Conservation (phyloP, 2,329 filamentous ascomycete genomes). For the Furcasterigmium sp. region DNA sequence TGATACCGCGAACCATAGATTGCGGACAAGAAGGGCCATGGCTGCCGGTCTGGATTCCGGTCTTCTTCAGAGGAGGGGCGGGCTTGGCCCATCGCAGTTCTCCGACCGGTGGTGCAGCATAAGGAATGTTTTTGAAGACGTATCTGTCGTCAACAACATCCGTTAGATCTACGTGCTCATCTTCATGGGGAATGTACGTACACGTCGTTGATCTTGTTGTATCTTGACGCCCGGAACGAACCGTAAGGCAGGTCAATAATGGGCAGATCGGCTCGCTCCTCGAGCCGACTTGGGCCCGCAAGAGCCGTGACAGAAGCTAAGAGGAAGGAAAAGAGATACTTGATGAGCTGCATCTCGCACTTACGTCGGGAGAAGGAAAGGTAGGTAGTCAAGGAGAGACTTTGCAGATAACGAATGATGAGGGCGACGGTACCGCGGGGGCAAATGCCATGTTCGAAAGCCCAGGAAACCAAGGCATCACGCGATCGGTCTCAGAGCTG, state of each 20-base stretch:
- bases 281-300: neutral
- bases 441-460: too few relatives aligned
- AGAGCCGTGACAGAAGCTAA: neutral
- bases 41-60: constrained; percentile 21
- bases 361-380: neutral
- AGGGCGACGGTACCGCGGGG: too few relatives aligned
- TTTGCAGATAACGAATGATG: neutral
- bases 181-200: too few relatives aligned
- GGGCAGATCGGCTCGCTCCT: neutral
- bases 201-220: constrained; percentile 1
- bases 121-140: constrained; percentile 36
- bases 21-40: constrained; percentile 12
- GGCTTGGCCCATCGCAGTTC: constrained; percentile 33
- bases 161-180: too few relatives aligned
- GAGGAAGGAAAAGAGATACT: neutral
- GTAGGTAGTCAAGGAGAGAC: neutral
- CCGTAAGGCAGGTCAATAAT: constrained; percentile 3
- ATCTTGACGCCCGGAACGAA: constrained; percentile 3
- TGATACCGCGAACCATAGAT: constrained; percentile 16
- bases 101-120: constrained; percentile 34
- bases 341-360: neutral
- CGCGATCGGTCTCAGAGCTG: too few relatives aligned
- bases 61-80: constrained; percentile 24
- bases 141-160: too few relatives aligned
- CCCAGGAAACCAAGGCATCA: too few relatives aligned